A percentile compares a stretch with the other conserved stretches of the same genome.
phyloP scores from a whole-genome alignment of 2,329 filamentous ascomycete genomes.

The Tolypocladium sp. region DNA sequence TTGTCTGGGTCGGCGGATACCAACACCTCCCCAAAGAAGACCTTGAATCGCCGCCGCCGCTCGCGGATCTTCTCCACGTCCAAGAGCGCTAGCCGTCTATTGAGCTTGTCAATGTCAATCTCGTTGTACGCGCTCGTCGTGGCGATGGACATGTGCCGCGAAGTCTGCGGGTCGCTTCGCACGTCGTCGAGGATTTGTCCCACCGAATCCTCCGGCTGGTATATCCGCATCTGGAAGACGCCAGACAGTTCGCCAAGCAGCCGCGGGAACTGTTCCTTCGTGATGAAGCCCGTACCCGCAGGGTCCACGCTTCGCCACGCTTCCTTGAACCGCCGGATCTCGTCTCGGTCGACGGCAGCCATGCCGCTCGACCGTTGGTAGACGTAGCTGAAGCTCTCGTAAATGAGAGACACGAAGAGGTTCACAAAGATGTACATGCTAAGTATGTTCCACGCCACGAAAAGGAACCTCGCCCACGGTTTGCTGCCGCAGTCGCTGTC shows the following conservation, averaged over 20 bases:
- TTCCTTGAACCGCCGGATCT: conserved; percentile 94
- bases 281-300: conserved; percentile 82
- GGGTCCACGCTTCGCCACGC: conserved; percentile 96
- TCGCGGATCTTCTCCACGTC: conserved; percentile 67
- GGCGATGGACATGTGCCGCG: conserved; percentile 45
- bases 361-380: conserved; percentile 95
- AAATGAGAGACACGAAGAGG: conserved; percentile 95
- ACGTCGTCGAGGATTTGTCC: conserved; percentile 81
- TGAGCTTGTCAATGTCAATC: conserved; percentile 68
- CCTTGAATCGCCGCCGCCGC: conserved; percentile 71
- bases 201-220: conserved; percentile 83
- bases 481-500: conserved; percentile 87
- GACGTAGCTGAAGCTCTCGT: conserved; percentile 98
- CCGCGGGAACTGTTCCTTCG: conserved; percentile 79
- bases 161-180: conserved; percentile 44
- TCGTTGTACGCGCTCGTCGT: conserved; percentile 43
- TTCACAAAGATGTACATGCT: conserved; percentile 99
- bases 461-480: conserved; percentile 78
- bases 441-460: conserved; percentile 96
- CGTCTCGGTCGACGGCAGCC: conserved; percentile 81
- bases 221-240: conserved; percentile 94
- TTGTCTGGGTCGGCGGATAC: conserved; percentile 83
- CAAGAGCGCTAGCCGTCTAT: conserved; percentile 61
- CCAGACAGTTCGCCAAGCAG: conserved; percentile 88
- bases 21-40: conserved; percentile 96